Conservation (phyloP, 2,329 filamentous ascomycete species). For the Sarocladium strictum region DNA sequence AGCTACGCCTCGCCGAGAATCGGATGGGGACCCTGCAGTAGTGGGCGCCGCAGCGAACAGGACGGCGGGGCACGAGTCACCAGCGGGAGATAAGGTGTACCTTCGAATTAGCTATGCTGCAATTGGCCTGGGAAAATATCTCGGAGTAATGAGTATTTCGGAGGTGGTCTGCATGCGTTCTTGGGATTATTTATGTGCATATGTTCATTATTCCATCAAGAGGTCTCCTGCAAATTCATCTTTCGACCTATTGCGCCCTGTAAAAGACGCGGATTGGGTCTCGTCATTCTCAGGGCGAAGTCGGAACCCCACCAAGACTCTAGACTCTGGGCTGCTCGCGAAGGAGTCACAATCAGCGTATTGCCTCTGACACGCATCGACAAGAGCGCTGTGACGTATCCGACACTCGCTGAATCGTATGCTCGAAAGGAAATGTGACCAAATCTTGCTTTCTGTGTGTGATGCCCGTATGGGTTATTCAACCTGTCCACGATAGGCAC, state of each 20-base stretch:
- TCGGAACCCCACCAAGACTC: not conserved
- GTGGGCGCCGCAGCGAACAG: not conserved
- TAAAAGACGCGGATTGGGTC: not conserved
- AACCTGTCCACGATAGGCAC: slow-evolving; percentile 16
- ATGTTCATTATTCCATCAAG: too few relatives aligned
- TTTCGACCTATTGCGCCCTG: not conserved
- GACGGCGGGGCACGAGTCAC: not conserved
- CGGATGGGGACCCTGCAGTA: not conserved
- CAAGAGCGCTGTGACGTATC: too few relatives aligned
- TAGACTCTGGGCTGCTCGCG: too few relatives aligned
- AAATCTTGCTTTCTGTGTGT: too few relatives aligned
- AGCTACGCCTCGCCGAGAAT: not conserved
- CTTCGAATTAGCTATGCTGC: not conserved
- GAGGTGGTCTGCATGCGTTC: not conserved
- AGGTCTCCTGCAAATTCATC: too few relatives aligned
- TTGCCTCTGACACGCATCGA: too few relatives aligned
- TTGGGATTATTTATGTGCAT: not conserved
- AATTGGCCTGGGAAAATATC: not conserved
- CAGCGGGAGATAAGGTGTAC: not conserved
- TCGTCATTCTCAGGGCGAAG: not conserved
- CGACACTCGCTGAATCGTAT: too few relatives aligned
- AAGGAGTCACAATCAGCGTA: too few relatives aligned
- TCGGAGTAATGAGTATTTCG: not conserved
- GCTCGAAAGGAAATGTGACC: too few relatives aligned
- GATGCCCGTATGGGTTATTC: too few relatives aligned